phyloP scores from a whole-genome alignment of 2,329 filamentous ascomycete genomes.

The Xylariaceae sp. region DNA sequence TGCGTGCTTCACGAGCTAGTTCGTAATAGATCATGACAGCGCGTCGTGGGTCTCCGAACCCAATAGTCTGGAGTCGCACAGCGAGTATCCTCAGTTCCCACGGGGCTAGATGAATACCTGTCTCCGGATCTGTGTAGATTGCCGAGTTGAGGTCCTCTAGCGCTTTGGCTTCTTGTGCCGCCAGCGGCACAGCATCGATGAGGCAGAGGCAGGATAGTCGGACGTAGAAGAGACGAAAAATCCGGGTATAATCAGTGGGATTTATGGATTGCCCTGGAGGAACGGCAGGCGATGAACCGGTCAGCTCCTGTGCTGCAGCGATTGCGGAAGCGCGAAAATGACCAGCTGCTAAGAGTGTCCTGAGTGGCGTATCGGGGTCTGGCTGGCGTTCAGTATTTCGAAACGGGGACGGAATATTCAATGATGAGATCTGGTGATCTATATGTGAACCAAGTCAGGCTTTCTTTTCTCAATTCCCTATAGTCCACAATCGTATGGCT shows the following conservation, averaged over 20 bases:
- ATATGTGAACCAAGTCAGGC: too few relatives aligned
- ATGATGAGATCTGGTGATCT: constrained; percentile 70
- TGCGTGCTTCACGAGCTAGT: constrained; percentile 73
- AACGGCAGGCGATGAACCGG: constrained; percentile 39
- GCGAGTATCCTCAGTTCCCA: constrained; percentile 84
- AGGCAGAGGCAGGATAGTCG: constrained; percentile 80
- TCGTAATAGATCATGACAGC: constrained; percentile 91
- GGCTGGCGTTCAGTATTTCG: constrained; percentile 66
- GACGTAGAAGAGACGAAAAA: constrained; percentile 77
- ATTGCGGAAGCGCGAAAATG: constrained; percentile 80
- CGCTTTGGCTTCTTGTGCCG: constrained; percentile 64
- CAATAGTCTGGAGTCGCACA: constrained; percentile 80
- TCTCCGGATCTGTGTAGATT: constrained; percentile 55
- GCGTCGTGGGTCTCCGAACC: constrained; percentile 78
- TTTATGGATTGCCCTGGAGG: constrained; percentile 38
- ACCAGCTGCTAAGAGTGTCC: constrained; percentile 65
- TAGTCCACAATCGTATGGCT: too few relatives aligned
- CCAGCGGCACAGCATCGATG: constrained; percentile 68
- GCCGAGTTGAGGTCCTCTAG: constrained; percentile 60
- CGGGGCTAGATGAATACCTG: constrained; percentile 67
- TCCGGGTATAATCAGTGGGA: constrained; percentile 58
- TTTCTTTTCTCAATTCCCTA: too few relatives aligned
- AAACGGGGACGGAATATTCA: constrained; percentile 63
- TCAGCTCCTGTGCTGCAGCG: constrained; percentile 61
- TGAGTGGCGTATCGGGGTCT: constrained; percentile 60